Conservation (phyloP, 2,329 filamentous ascomycete genomes). For the Diaporthe vexans region DNA sequence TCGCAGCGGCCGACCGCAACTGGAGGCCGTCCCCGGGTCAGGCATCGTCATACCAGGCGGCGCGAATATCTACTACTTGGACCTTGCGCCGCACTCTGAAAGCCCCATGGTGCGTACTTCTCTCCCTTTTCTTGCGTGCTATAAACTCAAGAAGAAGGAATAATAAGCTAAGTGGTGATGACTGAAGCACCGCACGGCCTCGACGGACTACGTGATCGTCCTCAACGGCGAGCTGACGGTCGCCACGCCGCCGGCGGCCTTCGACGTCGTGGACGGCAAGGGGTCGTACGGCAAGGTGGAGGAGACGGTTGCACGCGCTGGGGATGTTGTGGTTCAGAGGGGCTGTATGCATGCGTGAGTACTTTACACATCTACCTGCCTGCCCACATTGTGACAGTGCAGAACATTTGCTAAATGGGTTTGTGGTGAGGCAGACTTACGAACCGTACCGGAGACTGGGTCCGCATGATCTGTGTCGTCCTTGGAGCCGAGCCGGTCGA, state of each 20-base stretch:
- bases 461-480: constrained; percentile 31
- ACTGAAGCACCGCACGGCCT: constrained; percentile 52
- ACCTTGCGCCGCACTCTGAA: constrained; percentile 48
- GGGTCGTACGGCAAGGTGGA: constrained; percentile 45
- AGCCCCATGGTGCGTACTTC: constrained; percentile 49
- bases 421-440: constrained; percentile 29
- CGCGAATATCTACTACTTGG: constrained; percentile 50
- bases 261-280: constrained; percentile 46
- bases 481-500: constrained; percentile 28
- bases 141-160: no score
- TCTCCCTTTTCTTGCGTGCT: no score
- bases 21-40: constrained; percentile 48
- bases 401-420: constrained; percentile 17
- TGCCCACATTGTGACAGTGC: background rate
- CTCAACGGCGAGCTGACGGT: constrained; percentile 49
- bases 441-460: constrained; percentile 40
- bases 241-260: constrained; percentile 46
- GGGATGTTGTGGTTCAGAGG: constrained; percentile 50
- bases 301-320: constrained; percentile 48
- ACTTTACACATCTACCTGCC: background rate
- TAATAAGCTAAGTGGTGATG: no score
- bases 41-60: constrained; percentile 52
- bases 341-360: constrained; percentile 53
- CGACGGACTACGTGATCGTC: constrained; percentile 51
- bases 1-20: constrained; percentile 30